phyloP scores from a whole-genome alignment of 73 alveolate genomes.

The Tetrahymena borealis region DNA sequence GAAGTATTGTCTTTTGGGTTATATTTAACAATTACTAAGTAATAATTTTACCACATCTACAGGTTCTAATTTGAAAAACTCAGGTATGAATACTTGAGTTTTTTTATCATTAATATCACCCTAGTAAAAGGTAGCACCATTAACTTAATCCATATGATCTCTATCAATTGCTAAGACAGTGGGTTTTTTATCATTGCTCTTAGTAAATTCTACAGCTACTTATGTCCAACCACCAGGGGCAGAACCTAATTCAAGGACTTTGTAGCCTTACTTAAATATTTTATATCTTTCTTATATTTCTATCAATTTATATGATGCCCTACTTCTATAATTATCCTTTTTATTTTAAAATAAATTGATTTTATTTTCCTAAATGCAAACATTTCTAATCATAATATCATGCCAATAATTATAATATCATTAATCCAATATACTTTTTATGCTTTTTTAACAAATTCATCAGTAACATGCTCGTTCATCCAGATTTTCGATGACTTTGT shows the following conservation, averaged over 20 bases:
- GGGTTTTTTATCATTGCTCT: constrained; percentile 14
- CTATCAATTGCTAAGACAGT: constrained; percentile 65
- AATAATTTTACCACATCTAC: background rate
- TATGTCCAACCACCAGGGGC: constrained; percentile 94
- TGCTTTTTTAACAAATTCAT: constrained; percentile 23
- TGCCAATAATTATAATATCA: too few relatives aligned
- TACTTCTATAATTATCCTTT: constrained; percentile 54
- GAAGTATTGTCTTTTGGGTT: background rate
- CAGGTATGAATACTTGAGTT: constrained; percentile 39
- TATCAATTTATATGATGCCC: constrained; percentile 76
- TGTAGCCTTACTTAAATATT: constrained; percentile 43
- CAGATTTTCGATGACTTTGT: background rate
- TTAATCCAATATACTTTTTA: constrained; percentile 14
- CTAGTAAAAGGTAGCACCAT: constrained; percentile 52
- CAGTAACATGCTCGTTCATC: background rate
- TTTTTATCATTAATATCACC: constrained; percentile 55
- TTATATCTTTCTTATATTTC: constrained; percentile 59
- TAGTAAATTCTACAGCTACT: constrained; percentile 45
- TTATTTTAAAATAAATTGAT: background rate
- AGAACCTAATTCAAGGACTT: constrained; percentile 75
- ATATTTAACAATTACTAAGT: background rate
- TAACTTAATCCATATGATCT: constrained; percentile 43
- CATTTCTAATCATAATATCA: too few relatives aligned
- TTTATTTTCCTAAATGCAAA: background rate
- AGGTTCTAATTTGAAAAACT: constrained; percentile 25